These are phyloP conservation scores for Fusarium pseudograminearum DNA, from an alignment of 2,329 filamentous ascomycete genomes.

Conservation along the genomic window DNA sequence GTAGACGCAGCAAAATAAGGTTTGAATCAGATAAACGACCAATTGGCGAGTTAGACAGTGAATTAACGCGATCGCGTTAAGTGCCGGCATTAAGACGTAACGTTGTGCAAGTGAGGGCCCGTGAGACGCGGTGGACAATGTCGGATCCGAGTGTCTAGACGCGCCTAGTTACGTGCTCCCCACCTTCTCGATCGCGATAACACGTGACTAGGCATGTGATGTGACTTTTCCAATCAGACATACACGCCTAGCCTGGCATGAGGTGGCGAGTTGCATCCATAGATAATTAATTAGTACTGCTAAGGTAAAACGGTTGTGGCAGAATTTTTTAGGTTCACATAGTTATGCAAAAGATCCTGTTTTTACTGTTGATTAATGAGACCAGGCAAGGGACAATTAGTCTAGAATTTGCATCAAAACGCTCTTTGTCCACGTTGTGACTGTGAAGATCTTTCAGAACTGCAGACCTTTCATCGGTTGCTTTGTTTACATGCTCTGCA, in stretches of 20 bases:
- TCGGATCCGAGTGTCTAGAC: constrained; percentile 4
- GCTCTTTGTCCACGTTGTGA: background rate
- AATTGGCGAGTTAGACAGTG: background rate
- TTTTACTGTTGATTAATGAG: background rate
- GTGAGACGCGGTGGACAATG: constrained; percentile 33
- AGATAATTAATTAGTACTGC: background rate
- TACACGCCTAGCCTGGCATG: background rate
- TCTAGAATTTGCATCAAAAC: background rate
- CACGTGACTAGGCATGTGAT: constrained; percentile 47
- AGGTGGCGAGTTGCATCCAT: constrained; percentile 14
- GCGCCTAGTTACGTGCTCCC: constrained; percentile 26
- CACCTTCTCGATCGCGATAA: constrained; percentile 31
- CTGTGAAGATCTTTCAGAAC: background rate
- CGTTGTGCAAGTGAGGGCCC: constrained; percentile 11
- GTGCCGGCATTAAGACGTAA: constrained; percentile 2
- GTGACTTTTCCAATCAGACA: background rate
- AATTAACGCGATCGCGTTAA: constrained; percentile 20
- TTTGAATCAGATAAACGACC: background rate
- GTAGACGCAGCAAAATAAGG: constrained; percentile 11
- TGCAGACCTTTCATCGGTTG: background rate
- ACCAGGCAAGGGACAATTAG: background rate
- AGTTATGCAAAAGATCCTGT: background rate
- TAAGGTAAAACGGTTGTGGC: background rate
- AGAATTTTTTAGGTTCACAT: constrained; percentile 1
- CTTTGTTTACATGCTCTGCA: constrained; percentile 28